Base-by-base conservation (phyloP, 768 basidiomycete species). In the Pholiota molesta region DNA sequence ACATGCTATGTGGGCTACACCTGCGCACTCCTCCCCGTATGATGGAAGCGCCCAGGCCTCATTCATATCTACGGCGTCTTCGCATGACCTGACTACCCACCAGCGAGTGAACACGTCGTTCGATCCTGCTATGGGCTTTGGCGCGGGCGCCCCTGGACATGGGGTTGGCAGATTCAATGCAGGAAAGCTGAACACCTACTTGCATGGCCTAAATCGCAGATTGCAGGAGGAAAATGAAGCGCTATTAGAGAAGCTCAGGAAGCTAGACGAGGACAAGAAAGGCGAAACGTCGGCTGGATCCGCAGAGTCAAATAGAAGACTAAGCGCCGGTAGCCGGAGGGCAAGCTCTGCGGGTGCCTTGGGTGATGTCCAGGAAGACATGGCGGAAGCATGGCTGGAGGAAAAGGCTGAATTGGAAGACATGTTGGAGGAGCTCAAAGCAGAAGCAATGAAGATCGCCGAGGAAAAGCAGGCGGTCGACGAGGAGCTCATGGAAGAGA, bases 51-150 rank as follows among this genome's bases (percentile, higher is more conserved):
- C 88, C 62, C 79, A 83, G 42, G 84, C 80, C 0, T 94, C 93
- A 1, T 87, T 90, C 72, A 79, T 92, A 52, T 94, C 93, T 3
- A 93, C 90, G 1, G 85, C 91, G 1, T 94, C 93, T 1, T 95
- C 95, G 23, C 91, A 96, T 65, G 94, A 97, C 71, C 79, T 97
- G 44, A 93, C 92, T 2, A 86, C 88, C 5, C 88, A 92, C 70
- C 81, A 83, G 57, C 85, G 92, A 9, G 90, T 86, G 59, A 96
- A 97, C 69, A 92, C 92, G 13, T 95, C 93, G 8, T 94, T 95
- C 63, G 95, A 95, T 68, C 91, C 91, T 26, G 85, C 87, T 1
- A 86, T 92, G 71, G 91, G 91, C 14, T 86, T 90, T 52, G 89
- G 86, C 9, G 81, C 83, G 6, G 83, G 83, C 26, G 85, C 83